phyloP scores from a whole-genome alignment of 345 rosid genomes.

The Carallia brachiata region DNA sequence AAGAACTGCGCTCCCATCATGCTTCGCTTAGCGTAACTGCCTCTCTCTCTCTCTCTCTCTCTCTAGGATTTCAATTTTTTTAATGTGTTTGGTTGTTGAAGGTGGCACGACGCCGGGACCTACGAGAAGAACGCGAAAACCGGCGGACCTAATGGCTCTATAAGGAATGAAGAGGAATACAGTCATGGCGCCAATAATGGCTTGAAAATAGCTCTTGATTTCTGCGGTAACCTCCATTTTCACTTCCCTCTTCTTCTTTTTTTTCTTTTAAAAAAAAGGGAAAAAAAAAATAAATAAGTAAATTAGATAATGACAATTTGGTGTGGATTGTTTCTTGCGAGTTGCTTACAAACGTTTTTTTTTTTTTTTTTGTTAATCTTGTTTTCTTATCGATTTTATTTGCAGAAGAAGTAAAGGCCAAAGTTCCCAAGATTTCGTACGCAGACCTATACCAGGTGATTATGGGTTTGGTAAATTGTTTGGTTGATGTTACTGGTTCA shows the following conservation, averaged over 20 bases:
- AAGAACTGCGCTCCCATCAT: slow-evolving; percentile 94
- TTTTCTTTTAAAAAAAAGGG: neutral
- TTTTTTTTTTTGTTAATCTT: neutral
- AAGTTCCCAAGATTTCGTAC: slow-evolving; percentile 72
- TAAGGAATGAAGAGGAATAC: slow-evolving; percentile 77
- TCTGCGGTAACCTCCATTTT: slow-evolving; percentile 53
- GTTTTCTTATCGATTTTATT: neutral
- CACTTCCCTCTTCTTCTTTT: neutral
- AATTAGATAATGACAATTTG: neutral
- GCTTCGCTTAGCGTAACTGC: slow-evolving; percentile 84
- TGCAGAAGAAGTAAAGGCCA: slow-evolving; percentile 77
- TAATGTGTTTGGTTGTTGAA: slow-evolving; percentile 24
- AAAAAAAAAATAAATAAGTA: too few relatives aligned
- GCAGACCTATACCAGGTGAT: slow-evolving; percentile 73
- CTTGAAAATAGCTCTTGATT: slow-evolving; percentile 70
- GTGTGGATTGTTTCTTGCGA: neutral
- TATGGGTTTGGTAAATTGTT: neutral
- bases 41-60: neutral
- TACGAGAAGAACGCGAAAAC: slow-evolving; percentile 76
- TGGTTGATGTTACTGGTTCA: neutral
- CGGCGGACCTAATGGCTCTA: slow-evolving; percentile 94
- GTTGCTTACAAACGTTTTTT: neutral
- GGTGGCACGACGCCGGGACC: slow-evolving; percentile 98
- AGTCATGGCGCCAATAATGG: slow-evolving; percentile 75
- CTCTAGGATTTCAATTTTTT: neutral